Percentiles rank a stretch among this genome's conserved stretches.
phyloP scores from a whole-genome alignment of 1,139 yeast genomes.

The Taiozyma sp. region DNA sequence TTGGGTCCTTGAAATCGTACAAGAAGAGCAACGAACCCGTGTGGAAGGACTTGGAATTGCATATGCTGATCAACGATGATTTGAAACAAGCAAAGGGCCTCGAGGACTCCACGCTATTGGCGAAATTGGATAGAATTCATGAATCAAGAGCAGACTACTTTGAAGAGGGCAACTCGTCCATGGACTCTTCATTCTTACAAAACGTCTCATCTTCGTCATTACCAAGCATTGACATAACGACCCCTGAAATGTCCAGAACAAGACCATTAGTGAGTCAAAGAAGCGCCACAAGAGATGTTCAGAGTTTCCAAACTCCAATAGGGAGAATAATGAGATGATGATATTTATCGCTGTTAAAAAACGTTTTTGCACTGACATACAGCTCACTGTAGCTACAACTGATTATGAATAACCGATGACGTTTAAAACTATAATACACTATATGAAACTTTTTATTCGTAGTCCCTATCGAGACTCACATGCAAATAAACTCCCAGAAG shows the following conservation, averaged over 20 bases:
- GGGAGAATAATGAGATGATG: conserved; percentile 21
- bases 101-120: conserved; percentile 8
- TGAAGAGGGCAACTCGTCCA: conserved; percentile 12
- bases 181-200: conserved; percentile 9
- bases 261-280: conserved; percentile 1
- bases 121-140: conserved; percentile 7
- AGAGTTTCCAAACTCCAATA: conserved; percentile 23
- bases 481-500: neutral
- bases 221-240: conserved; percentile 15
- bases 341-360: neutral
- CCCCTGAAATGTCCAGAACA: conserved; percentile 19
- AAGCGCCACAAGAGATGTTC: conserved; percentile 7
- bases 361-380: neutral
- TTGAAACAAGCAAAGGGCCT: neutral
- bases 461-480: neutral
- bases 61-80: conserved; percentile 23
- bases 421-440: conserved; percentile 1
- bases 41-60: conserved; percentile 33
- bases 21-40: conserved; percentile 21
- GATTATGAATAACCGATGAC: neutral
- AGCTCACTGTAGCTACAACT: neutral
- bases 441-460: conserved; percentile 1
- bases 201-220: conserved; percentile 3
- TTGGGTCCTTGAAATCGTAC: conserved; percentile 24
- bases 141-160: conserved; percentile 2